Evolutionary conservation across 2,329 filamentous ascomycete species (phyloP), one percentile per base, ranked within the genome.

Genomic region (Sclerotiophoma versabilis): DNA sequence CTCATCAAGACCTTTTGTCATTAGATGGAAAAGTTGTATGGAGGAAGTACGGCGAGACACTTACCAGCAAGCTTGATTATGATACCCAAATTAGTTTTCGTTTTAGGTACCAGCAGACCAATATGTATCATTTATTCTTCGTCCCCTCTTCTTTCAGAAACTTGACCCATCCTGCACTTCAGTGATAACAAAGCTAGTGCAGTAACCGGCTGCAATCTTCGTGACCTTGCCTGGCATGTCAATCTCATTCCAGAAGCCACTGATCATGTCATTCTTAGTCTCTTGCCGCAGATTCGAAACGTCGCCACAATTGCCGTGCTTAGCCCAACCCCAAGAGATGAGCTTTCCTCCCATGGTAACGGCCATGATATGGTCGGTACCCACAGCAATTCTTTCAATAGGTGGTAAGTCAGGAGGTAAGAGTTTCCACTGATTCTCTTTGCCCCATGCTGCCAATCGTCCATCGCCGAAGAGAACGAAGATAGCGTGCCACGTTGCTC

Each of bases 261-360:
- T 65, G 30, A 71, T 57, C 68, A 70, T 70, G 10, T 70, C 65
- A 4, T 70, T 66, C 39, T 62, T 60, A 1, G 66, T 38, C 5
- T 63, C 54, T 2, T 57, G 54, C 19, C 42, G 47, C 12, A 37
- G 10, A 63, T 20, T 1, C 15, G 49, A 1, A 33, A 58, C 6
- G 68, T 69, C 53, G 3, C 95, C 95, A 73, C 95, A 99, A 72
- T 99, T 99, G 1, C 95, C 95, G 76, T 99, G 95, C 76, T 98
- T 93, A 2, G 92, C 93, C 95, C 95, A 99, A 17, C 95, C 95
- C 92, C 93, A 98, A 1, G 91, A 85, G 42, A 96, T 76, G 1
- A 96, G 85, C 44, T 87, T 83, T 1, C 85, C 85, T 17, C 83
- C 79, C 9, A 76, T 77, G 0, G 89, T 86, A 22, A 93, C 75